A percentile compares a stretch with the other conserved stretches of the same genome.
Conservation (phyloP, 768 basidiomycete genomes). For the Mycena epipterygia region DNA sequence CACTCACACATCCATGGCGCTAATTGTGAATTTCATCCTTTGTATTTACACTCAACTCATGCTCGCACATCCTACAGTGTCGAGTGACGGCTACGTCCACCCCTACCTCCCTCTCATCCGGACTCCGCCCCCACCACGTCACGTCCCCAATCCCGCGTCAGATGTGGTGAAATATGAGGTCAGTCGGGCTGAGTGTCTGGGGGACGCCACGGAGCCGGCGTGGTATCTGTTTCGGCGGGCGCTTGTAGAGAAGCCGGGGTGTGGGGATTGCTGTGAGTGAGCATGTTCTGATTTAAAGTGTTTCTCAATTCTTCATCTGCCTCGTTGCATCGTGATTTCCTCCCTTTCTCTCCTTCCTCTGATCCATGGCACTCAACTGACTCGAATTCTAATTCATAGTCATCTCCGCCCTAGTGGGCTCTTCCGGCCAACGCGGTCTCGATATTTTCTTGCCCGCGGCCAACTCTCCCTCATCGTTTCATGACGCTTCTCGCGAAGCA, state of each 20-base stretch:
- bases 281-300: too few relatives aligned
- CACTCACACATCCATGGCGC: too few relatives aligned
- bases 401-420: constrained; percentile 28
- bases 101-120: neutral
- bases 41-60: too few relatives aligned
- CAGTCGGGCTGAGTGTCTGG: constrained; percentile 4
- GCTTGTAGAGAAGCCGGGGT: neutral
- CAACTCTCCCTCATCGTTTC: neutral
- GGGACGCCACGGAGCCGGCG: neutral
- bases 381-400: too few relatives aligned
- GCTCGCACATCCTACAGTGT: constrained; percentile 10
- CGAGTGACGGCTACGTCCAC: constrained; percentile 15
- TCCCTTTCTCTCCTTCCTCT: neutral
- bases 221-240: constrained; percentile 14
- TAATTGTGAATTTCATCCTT: too few relatives aligned
- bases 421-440: constrained; percentile 12
- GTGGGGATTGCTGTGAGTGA: constrained; percentile 26
- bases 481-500: neutral
- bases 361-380: neutral
- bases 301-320: too few relatives aligned
- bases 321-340: too few relatives aligned
- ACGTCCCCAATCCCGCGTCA: constrained; percentile 10
- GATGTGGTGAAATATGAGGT: constrained; percentile 1
- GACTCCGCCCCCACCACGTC: constrained; percentile 1
- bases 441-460: constrained; percentile 28